These are phyloP conservation scores for Clarireedia homoeocarpa DNA, from an alignment of 2,329 filamentous ascomycete genomes.

Conservation along the genomic window DNA sequence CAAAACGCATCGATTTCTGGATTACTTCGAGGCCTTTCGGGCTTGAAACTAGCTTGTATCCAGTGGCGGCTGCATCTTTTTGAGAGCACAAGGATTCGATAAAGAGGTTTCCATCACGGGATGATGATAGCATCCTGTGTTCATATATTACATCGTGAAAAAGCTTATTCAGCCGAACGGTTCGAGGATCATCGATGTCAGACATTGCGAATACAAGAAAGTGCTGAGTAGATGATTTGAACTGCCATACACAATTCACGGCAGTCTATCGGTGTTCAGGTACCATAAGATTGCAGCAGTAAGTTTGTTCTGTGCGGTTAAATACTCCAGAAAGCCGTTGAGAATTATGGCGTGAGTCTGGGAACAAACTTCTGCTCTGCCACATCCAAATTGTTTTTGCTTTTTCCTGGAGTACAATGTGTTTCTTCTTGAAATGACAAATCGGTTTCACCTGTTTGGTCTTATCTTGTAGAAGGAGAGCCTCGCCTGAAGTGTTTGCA, in stretches of 20 bases:
- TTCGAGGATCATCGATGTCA: slow-evolving; percentile 10
- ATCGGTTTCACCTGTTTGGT: neutral
- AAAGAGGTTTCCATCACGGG: slow-evolving; percentile 36
- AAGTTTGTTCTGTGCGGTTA: too few relatives aligned
- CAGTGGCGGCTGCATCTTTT: slow-evolving; percentile 32
- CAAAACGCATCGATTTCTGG: slow-evolving; percentile 36
- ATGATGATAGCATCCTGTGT: slow-evolving; percentile 31
- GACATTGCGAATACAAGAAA: neutral
- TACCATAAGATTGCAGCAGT: too few relatives aligned
- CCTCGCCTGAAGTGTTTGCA: neutral
- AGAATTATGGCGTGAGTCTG: too few relatives aligned
- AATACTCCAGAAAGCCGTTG: too few relatives aligned
- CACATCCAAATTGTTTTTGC: too few relatives aligned
- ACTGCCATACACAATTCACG: neutral
- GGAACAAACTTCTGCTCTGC: too few relatives aligned
- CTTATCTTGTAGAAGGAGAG: neutral
- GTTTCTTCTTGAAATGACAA: too few relatives aligned
- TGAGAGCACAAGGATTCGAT: slow-evolving; percentile 41
- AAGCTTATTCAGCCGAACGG: slow-evolving; percentile 30
- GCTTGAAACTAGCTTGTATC: slow-evolving; percentile 35
- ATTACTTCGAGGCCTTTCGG: slow-evolving; percentile 30
- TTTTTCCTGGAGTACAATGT: too few relatives aligned
- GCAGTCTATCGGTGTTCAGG: too few relatives aligned
- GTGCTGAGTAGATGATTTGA: neutral
- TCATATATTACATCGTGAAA: slow-evolving; percentile 35